Percentiles rank a stretch among this genome's conserved stretches.
phyloP scores from a whole-genome alignment of 176 grass and related monocot genomes.

The Echinochloa phyllopogon region DNA sequence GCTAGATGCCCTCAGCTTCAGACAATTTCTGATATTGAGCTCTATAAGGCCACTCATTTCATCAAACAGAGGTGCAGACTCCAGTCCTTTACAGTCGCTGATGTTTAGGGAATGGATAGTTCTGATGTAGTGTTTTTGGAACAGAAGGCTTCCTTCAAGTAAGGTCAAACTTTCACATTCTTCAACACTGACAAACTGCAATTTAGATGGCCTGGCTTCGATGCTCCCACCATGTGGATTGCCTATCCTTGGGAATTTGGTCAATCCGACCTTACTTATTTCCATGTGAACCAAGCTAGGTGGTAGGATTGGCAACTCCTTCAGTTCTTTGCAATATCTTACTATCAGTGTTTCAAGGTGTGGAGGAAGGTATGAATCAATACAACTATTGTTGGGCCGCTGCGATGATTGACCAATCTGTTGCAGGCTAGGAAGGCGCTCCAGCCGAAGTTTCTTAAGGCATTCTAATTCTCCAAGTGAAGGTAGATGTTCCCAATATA shows the following conservation, averaged over 20 bases:
- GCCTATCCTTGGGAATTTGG: slow-evolving; percentile 30
- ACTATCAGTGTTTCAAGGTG: slow-evolving; percentile 28
- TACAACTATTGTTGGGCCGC: neutral
- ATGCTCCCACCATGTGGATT: neutral
- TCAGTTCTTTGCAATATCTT: slow-evolving; percentile 20
- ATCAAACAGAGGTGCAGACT: slow-evolving; percentile 6
- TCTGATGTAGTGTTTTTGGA: slow-evolving; percentile 13
- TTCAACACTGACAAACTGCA: neutral
- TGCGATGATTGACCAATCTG: slow-evolving; percentile 31
- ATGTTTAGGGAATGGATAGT: slow-evolving; percentile 10
- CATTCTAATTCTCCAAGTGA: neutral
- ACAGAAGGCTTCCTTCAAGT: slow-evolving; percentile 19
- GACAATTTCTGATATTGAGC: neutral
- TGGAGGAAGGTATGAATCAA: slow-evolving; percentile 21
- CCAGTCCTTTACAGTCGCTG: slow-evolving; percentile 16
- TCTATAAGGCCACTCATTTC: slow-evolving; percentile 28
- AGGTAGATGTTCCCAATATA: slow-evolving; percentile 31
- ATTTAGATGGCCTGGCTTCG: neutral
- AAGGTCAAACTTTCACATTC: slow-evolving; percentile 23
- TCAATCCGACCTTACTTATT: slow-evolving; percentile 9
- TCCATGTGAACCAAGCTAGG: slow-evolving; percentile 28
- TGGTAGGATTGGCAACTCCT: slow-evolving; percentile 38
- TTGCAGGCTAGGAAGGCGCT: slow-evolving; percentile 18
- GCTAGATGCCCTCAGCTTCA: slow-evolving; percentile 5
- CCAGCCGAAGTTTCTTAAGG: slow-evolving; percentile 33